A percentile compares a stretch with the other conserved stretches of the same genome.
Conservation (phyloP, 805 yeast genomes). For the Yarrowia sp. region DNA sequence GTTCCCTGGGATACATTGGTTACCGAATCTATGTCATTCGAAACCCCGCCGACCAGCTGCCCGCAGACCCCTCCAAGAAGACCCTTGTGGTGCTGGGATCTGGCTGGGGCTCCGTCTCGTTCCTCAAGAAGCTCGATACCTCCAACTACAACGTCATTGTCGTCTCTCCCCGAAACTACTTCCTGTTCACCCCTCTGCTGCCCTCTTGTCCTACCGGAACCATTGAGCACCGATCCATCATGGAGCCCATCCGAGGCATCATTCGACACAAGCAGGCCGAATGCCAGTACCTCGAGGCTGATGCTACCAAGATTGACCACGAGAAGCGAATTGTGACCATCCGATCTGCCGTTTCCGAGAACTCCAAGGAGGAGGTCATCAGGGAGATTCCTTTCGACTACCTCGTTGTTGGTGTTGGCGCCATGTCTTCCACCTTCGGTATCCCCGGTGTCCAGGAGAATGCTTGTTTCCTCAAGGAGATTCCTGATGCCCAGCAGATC, state of each 20-base stretch:
- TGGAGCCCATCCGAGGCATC: slow-evolving; percentile 89
- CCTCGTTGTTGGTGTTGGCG: slow-evolving; percentile 92
- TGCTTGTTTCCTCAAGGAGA: slow-evolving; percentile 88
- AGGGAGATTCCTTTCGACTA: slow-evolving; percentile 74
- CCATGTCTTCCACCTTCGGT: slow-evolving; percentile 92
- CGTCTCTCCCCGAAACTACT: slow-evolving; percentile 93
- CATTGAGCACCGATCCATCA: slow-evolving; percentile 84
- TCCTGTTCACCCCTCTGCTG: slow-evolving; percentile 91
- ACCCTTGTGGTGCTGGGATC: slow-evolving; percentile 74
- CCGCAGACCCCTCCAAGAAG: slow-evolving; percentile 66
- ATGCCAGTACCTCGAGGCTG: slow-evolving; percentile 91
- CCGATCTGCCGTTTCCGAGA: slow-evolving; percentile 50
- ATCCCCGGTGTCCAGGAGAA: slow-evolving; percentile 89
- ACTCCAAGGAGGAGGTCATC: slow-evolving; percentile 51
- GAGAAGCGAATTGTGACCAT: slow-evolving; percentile 67
- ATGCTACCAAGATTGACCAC: slow-evolving; percentile 84
- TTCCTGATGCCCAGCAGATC: slow-evolving; percentile 84
- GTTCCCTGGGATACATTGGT: slow-evolving; percentile 64
- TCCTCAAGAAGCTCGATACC: slow-evolving; percentile 84
- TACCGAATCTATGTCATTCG: slow-evolving; percentile 56
- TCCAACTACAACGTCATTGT: slow-evolving; percentile 86
- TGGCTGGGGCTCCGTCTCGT: slow-evolving; percentile 94
- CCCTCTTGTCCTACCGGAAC: slow-evolving; percentile 97
- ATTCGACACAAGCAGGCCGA: slow-evolving; percentile 74
- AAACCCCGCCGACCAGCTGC: slow-evolving; percentile 51